phyloP scores from a whole-genome alignment of 176 grass and related monocot genomes.

The Metroxylon sagu region DNA sequence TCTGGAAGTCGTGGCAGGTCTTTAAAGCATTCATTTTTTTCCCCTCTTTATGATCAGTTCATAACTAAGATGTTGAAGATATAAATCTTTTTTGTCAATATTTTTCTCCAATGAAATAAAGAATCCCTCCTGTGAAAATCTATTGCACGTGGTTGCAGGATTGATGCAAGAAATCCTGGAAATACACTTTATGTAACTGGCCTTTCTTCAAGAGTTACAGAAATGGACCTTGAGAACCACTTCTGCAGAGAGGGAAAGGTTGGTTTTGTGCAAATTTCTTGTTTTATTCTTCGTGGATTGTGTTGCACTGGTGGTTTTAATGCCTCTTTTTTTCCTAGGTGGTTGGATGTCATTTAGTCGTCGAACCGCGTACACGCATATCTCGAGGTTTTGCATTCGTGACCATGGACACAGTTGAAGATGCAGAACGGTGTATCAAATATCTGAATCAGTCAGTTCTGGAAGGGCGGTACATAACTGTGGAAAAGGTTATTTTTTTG shows the following conservation, averaged over 20 bases:
- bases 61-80: no score
- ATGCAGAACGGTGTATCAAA: slow-evolving; percentile 62
- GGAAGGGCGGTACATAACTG: slow-evolving; percentile 57
- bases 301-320: not conserved
- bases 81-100: no score
- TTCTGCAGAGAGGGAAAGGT: slow-evolving; percentile 71
- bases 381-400: slow-evolving; percentile 78
- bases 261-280: slow-evolving; percentile 1
- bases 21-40: slow-evolving; percentile 2
- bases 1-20: slow-evolving; percentile 61
- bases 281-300: not conserved
- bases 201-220: slow-evolving; percentile 57
- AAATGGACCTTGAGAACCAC: slow-evolving; percentile 53
- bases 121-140: not conserved
- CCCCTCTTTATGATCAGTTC: not conserved
- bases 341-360: slow-evolving; percentile 50
- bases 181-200: slow-evolving; percentile 69
- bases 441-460: slow-evolving; percentile 54
- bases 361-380: slow-evolving; percentile 51
- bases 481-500: slow-evolving; percentile 52
- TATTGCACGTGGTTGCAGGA: slow-evolving; percentile 19
- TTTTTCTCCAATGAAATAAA: no score
- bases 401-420: slow-evolving; percentile 57
- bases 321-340: slow-evolving; percentile 25
- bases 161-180: slow-evolving; percentile 39